These are phyloP conservation scores for Urtica urens DNA, from an alignment of 306 rosid species.

Conservation along the genomic window DNA sequence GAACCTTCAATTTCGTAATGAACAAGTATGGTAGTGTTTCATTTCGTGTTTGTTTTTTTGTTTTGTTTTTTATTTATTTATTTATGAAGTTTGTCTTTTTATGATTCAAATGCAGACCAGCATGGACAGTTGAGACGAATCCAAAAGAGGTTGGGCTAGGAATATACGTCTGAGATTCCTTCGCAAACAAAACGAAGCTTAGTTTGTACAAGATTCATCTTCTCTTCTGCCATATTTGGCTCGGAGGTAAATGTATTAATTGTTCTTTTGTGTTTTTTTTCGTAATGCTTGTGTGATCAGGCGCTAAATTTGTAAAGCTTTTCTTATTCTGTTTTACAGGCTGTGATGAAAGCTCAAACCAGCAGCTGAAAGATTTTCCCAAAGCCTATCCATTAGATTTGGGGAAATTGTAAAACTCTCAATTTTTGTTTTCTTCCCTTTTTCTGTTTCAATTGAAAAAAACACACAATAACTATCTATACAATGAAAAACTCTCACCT, in stretches of 20 bases:
- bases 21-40: conserved; percentile 38
- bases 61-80: neutral
- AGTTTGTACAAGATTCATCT: neutral
- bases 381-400: too few relatives aligned
- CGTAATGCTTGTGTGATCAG: too few relatives aligned
- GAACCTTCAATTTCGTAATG: conserved; percentile 69
- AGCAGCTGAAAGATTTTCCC: too few relatives aligned
- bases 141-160: conserved; percentile 87
- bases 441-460: neutral
- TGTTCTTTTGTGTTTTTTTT: neutral
- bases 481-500: conserved; percentile 3
- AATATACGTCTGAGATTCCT: conserved; percentile 42
- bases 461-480: conserved; percentile 4
- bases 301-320: too few relatives aligned
- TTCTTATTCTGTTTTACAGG: too few relatives aligned
- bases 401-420: too few relatives aligned
- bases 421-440: neutral
- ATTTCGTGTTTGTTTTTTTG: conserved; percentile 1
- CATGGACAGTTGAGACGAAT: conserved; percentile 89
- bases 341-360: too few relatives aligned
- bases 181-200: neutral
- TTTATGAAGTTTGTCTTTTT: neutral
- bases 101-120: conserved; percentile 39
- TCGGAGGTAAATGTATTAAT: neutral
- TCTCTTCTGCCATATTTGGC: conserved; percentile 4